phyloP scores from a whole-genome alignment of 257 asterid species.

The Catharanthus roseus region DNA sequence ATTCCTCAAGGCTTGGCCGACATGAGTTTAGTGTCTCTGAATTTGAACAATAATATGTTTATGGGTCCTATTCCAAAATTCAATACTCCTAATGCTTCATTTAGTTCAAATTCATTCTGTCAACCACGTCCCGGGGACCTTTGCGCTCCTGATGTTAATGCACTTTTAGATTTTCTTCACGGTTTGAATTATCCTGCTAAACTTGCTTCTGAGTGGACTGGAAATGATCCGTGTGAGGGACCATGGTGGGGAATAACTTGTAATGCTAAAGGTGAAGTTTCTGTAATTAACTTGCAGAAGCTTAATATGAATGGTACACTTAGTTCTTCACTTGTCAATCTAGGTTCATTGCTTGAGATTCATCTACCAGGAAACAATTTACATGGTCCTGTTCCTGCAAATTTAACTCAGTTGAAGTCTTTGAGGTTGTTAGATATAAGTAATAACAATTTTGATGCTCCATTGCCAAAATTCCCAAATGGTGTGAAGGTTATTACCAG shows the following conservation, averaged over 20 bases:
- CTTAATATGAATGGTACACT: conserved; percentile 66
- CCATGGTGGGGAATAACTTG: conserved; percentile 76
- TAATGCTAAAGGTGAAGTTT: conserved; percentile 35
- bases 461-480: conserved; percentile 51
- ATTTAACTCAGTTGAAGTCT: conserved; percentile 39
- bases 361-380: conserved; percentile 65
- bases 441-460: conserved; percentile 53
- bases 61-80: conserved; percentile 82
- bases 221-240: conserved; percentile 66
- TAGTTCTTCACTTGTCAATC: conserved; percentile 54
- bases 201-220: conserved; percentile 59
- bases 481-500: conserved; percentile 40
- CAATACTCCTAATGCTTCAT: conserved; percentile 37
- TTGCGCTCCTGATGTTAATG: conserved; percentile 64
- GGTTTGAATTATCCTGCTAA: conserved; percentile 47
- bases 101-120: conserved; percentile 56
- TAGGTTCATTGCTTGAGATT: conserved; percentile 51
- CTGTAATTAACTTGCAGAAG: conserved; percentile 55
- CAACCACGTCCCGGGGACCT: conserved; percentile 39
- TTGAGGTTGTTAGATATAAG: conserved; percentile 56
- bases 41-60: conserved; percentile 71
- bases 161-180: conserved; percentile 57
- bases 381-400: conserved; percentile 50
- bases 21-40: conserved; percentile 37
- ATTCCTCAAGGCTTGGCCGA: conserved; percentile 54